These are phyloP conservation scores for Chaetoscypha palmicola DNA, from an alignment of 2,329 filamentous ascomycete genomes.

Conservation along the genomic window DNA sequence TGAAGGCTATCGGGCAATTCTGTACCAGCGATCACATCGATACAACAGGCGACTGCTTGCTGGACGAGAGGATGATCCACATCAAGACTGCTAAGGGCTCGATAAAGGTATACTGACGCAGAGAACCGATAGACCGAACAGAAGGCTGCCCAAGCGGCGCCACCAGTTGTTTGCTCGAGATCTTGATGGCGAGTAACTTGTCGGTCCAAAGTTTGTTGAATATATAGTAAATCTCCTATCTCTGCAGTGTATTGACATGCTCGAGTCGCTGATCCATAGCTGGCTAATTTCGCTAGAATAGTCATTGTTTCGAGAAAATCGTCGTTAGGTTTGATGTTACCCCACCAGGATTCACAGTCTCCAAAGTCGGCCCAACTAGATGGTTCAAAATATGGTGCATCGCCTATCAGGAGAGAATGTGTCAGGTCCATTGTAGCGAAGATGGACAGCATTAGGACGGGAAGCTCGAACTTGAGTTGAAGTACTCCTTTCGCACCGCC, in stretches of 20 bases:
- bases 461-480: slow-evolving; percentile 20
- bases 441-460: slow-evolving; percentile 37
- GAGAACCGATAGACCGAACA: slow-evolving; percentile 29
- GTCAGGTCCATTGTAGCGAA: slow-evolving; percentile 39
- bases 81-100: slow-evolving; percentile 36
- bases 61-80: slow-evolving; percentile 36
- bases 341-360: slow-evolving; percentile 38
- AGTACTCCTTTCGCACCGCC: slow-evolving; percentile 21
- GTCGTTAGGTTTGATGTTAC: slow-evolving; percentile 23
- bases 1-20: slow-evolving; percentile 33
- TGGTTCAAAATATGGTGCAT: slow-evolving; percentile 33
- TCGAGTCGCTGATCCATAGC: slow-evolving; percentile 31
- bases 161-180: slow-evolving; percentile 10
- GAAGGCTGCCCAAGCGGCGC: slow-evolving; percentile 34
- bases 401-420: slow-evolving; percentile 35
- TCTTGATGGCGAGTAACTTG: slow-evolving; percentile 20
- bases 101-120: slow-evolving; percentile 38
- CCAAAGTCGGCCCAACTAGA: slow-evolving; percentile 36
- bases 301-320: slow-evolving; percentile 33
- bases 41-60: slow-evolving; percentile 33
- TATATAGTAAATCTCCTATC: slow-evolving; percentile 22
- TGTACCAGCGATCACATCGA: slow-evolving; percentile 34
- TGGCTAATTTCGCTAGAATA: slow-evolving; percentile 28
- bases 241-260: slow-evolving; percentile 16
- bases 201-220: slow-evolving; percentile 22